Percentiles rank a stretch among this genome's conserved stretches.
Conservation (phyloP, 2,329 filamentous ascomycete species). For the Pseudogymnoascus sp. region DNA sequence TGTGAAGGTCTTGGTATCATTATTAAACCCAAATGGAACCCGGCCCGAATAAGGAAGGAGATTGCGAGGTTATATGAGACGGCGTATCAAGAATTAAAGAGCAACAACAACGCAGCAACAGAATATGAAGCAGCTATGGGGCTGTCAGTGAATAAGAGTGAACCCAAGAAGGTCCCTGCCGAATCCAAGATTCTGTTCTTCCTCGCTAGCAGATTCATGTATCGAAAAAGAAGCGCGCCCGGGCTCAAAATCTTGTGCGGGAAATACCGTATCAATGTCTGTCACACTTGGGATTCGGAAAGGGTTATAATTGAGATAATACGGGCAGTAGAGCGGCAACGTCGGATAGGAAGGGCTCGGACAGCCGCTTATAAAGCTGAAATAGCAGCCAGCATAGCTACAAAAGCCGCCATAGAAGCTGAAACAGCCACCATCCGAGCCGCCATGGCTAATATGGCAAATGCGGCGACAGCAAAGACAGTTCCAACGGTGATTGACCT, state of each 20-base stretch:
- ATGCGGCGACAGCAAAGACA: not conserved
- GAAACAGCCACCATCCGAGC: not conserved
- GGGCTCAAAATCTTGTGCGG: not conserved
- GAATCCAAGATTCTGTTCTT: not conserved
- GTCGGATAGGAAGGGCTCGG: not conserved
- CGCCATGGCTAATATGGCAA: not conserved
- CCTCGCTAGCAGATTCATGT: not conserved
- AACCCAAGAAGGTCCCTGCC: not conserved
- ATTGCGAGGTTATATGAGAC: constrained; percentile 3
- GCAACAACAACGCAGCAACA: not conserved
- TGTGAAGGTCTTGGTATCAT: not conserved
- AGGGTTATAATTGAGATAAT: not conserved
- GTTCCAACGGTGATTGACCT: not conserved
- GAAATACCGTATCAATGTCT: not conserved
- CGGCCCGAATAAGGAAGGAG: not conserved
- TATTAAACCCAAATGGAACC: not conserved
- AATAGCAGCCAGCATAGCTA: not conserved
- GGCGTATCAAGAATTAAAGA: not conserved
- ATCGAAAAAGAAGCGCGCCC: not conserved
- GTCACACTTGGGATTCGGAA: not conserved
- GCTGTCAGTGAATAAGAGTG: not conserved
- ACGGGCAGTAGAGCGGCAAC: not conserved
- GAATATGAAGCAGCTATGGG: not conserved
- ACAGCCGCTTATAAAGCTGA: not conserved
- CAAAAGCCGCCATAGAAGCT: not conserved